phyloP scores from a whole-genome alignment of 2,329 filamentous ascomycete species.

The Neonectria magnoliae region DNA sequence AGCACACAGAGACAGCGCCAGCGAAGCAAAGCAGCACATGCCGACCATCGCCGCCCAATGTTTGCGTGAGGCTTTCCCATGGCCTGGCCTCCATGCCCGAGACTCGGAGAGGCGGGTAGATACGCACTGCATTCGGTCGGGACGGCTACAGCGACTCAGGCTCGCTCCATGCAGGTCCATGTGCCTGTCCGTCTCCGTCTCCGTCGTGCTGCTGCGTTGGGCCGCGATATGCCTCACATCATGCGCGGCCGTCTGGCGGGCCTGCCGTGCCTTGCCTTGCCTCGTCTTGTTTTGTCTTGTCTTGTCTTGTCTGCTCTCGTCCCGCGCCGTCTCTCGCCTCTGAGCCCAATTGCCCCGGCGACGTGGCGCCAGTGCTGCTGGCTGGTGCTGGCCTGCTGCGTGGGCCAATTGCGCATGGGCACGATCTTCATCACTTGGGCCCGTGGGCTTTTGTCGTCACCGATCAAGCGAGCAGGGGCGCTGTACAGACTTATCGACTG shows the following conservation, averaged over 20 bases:
- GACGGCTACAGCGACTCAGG: constrained; percentile 1
- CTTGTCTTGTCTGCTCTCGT: neutral
- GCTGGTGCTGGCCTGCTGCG: constrained; percentile 21
- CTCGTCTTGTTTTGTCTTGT: neutral
- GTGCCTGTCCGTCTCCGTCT: neutral
- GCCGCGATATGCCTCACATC: constrained; percentile 42
- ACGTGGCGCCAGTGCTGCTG: constrained; percentile 43
- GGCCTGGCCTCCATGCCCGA: neutral
- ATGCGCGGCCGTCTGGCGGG: constrained; percentile 20
- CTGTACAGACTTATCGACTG: constrained; percentile 18
- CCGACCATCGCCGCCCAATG: constrained; percentile 18
- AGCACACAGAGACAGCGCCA: neutral
- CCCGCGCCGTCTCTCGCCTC: constrained; percentile 19
- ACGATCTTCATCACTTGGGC: constrained; percentile 35
- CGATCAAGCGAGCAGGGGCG: constrained; percentile 36
- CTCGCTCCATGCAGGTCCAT: constrained; percentile 19
- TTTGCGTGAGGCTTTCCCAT: constrained; percentile 4
- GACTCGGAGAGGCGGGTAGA: neutral
- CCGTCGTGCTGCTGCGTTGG: constrained; percentile 32
- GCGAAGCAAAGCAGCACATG: neutral
- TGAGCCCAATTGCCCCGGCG: constrained; percentile 44
- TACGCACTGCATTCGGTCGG: neutral
- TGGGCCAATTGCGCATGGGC: constrained; percentile 46
- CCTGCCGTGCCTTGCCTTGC: neutral
- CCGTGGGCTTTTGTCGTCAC: constrained; percentile 34